A percentile compares a stretch with the other conserved stretches of the same genome.
These are phyloP conservation scores for Iberis pinnata DNA, from an alignment of 345 rosid genomes.

Conservation along the genomic window DNA sequence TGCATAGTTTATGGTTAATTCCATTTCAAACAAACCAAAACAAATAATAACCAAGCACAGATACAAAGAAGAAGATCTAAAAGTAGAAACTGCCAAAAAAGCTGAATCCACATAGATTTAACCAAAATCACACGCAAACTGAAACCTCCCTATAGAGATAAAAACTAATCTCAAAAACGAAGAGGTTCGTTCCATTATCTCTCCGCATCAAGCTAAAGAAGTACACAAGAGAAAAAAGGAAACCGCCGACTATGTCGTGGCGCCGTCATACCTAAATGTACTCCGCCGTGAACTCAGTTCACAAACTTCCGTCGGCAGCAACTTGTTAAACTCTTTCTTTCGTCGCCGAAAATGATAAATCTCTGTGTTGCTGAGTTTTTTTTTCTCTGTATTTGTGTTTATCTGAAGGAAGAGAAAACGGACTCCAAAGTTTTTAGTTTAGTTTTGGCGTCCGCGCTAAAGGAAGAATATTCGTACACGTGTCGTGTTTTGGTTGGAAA, in stretches of 20 bases:
- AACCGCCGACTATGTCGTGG: slow-evolving; percentile 2
- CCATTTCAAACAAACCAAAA: not conserved
- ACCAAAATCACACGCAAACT: not conserved
- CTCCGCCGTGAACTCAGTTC: slow-evolving; percentile 9
- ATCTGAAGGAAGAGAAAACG: no score
- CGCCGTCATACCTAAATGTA: slow-evolving; percentile 20
- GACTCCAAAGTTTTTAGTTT: slow-evolving; percentile 39
- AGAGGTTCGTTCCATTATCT: not conserved
- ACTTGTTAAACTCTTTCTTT: slow-evolving; percentile 17
- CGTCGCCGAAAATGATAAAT: slow-evolving; percentile 16
- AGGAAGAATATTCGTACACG: slow-evolving; percentile 26
- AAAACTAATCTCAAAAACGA: not conserved
- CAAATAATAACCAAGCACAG: not conserved
- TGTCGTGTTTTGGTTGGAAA: slow-evolving; percentile 35
- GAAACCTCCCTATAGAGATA: no score
- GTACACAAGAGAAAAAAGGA: not conserved
- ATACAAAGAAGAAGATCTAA: slow-evolving; percentile 12
- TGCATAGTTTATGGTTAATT: not conserved
- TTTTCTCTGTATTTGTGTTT: not conserved
- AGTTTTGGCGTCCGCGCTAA: slow-evolving; percentile 44
- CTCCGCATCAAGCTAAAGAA: slow-evolving; percentile 6
- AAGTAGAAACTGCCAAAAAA: not conserved
- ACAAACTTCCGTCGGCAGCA: not conserved
- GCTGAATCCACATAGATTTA: not conserved
- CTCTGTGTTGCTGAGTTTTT: slow-evolving; percentile 10